Conservation (phyloP, 2,329 filamentous ascomycete genomes). For the Capronia epimyces region DNA sequence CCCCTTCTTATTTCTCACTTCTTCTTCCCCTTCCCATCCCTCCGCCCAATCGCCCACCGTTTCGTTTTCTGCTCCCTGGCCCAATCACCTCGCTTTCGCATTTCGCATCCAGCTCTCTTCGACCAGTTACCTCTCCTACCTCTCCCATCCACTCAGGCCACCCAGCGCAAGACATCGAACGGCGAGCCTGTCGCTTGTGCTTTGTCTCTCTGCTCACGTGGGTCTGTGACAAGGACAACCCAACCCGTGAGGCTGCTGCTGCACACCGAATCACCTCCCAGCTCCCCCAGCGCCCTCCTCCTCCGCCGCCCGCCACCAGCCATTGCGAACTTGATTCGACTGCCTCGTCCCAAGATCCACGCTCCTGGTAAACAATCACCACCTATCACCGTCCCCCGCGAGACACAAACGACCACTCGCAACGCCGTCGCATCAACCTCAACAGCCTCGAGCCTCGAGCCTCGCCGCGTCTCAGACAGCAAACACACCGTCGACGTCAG, state of each 20-base stretch:
- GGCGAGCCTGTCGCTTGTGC: background rate
- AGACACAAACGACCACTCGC: conserved; percentile 5
- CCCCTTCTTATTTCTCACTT: conserved; percentile 12
- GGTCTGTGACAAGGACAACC: conserved; percentile 8
- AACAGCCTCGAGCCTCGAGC: too few species aligned
- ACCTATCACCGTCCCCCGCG: conserved; percentile 17
- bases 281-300: conserved; percentile 6
- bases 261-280: conserved; percentile 15
- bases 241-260: conserved; percentile 4
- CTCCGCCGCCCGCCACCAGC: too few species aligned
- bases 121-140: too few species aligned
- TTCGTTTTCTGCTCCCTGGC: conserved; percentile 16
- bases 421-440: conserved; percentile 1
- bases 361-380: conserved; percentile 21
- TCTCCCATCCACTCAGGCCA: conserved; percentile 14
- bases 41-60: conserved; percentile 25
- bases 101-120: background rate
- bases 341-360: conserved; percentile 19
- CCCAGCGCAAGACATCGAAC: conserved; percentile 13
- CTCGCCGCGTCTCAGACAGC: conserved; percentile 11
- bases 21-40: conserved; percentile 17
- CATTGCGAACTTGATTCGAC: conserved; percentile 21
- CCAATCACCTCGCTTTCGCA: conserved; percentile 24
- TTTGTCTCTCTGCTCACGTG: conserved; percentile 13
- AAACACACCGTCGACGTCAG: background rate